These are phyloP conservation scores for Phanerochaete sordida DNA, from an alignment of 768 basidiomycete genomes.

Conservation along the genomic window DNA sequence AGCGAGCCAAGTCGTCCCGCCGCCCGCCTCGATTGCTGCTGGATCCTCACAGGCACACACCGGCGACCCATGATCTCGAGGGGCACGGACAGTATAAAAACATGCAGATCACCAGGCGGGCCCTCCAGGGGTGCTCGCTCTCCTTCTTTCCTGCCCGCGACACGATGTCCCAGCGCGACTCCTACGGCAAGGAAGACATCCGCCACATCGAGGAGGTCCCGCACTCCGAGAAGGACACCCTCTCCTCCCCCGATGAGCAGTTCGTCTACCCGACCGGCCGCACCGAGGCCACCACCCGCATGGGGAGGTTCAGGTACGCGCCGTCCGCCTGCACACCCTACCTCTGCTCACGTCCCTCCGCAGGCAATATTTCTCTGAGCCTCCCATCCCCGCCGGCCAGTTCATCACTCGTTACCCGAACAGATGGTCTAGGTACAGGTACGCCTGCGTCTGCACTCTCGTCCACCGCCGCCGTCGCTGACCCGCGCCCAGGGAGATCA, in stretches of 20 bases:
- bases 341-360: background rate
- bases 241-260: background rate
- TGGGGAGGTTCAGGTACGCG: slow-evolving; percentile 1
- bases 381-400: background rate
- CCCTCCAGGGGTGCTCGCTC: background rate
- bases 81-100: background rate
- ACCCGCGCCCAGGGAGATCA: slow-evolving; percentile 29
- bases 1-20: background rate
- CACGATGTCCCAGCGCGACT: slow-evolving; percentile 9
- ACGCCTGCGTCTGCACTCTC: background rate
- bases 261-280: background rate
- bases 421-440: slow-evolving; percentile 10
- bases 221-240: background rate
- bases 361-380: slow-evolving; percentile 1
- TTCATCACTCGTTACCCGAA: slow-evolving; percentile 10
- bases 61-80: background rate
- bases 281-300: background rate
- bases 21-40: background rate
- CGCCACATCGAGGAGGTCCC: background rate
- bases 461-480: background rate
- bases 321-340: background rate
- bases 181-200: background rate
- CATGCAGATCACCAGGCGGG: background rate
- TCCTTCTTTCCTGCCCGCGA: background rate
- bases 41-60: too few relatives aligned